Evolutionary conservation across 2,329 filamentous ascomycete species (phyloP).

Genomic region (Nemania serpens): DNA sequence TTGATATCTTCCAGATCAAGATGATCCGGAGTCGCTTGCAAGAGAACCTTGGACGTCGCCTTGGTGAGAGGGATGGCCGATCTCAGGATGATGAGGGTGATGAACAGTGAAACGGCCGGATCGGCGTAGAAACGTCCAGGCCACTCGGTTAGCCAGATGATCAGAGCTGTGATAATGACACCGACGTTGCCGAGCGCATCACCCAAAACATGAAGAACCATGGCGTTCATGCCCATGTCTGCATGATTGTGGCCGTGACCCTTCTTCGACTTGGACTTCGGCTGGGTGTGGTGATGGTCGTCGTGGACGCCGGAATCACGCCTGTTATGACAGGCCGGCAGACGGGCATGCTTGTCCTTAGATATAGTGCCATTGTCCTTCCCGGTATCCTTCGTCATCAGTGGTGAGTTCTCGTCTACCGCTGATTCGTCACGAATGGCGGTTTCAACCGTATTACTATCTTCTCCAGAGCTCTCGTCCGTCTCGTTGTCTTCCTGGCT

Average conservation of each 20-base stretch:
- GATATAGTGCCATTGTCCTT: constrained; percentile 40
- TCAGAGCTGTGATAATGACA: constrained; percentile 79
- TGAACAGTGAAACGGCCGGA: constrained; percentile 89
- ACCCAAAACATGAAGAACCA: constrained; percentile 76
- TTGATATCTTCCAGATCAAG: constrained; percentile 89
- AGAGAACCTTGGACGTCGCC: constrained; percentile 82
- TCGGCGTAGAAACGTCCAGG: constrained; percentile 86
- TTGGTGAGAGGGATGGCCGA: constrained; percentile 79
- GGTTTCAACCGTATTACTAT: constrained; percentile 49
- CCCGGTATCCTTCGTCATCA: constrained; percentile 38
- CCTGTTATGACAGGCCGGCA: constrained; percentile 39
- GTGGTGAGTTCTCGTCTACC: constrained; percentile 46
- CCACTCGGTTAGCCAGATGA: constrained; percentile 90
- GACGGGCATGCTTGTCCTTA: constrained; percentile 37
- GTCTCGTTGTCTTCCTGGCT: constrained; percentile 57
- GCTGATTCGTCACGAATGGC: constrained; percentile 36
- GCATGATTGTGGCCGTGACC: constrained; percentile 74
- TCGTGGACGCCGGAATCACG: constrained; percentile 64
- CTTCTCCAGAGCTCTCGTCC: constrained; percentile 60
- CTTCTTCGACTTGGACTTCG: constrained; percentile 53
- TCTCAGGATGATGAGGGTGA: constrained; percentile 77
- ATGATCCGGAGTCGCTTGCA: constrained; percentile 91
- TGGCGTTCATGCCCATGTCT: constrained; percentile 94
- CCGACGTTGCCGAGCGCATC: constrained; percentile 87
- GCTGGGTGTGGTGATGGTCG: constrained; percentile 80